Percentiles rank a stretch among this genome's conserved stretches.
Conservation (phyloP, 2,329 filamentous ascomycete genomes). For the Alternaria sp. region DNA sequence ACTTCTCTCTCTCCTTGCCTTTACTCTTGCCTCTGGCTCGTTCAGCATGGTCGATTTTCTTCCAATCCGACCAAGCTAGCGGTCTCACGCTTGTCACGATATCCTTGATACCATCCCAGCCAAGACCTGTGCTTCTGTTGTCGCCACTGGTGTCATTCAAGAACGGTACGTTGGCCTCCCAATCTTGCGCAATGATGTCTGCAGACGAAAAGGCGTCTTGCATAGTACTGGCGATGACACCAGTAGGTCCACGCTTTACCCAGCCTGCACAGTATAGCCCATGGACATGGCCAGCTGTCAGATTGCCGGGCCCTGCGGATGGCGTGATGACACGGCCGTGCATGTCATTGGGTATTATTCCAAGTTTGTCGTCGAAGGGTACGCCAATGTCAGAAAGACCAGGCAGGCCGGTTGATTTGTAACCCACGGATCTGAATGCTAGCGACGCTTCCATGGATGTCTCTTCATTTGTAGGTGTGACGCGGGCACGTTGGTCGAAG, state of each 20-base stretch:
- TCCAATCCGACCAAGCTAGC: constrained; percentile 87
- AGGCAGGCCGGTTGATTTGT: constrained; percentile 80
- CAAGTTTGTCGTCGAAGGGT: constrained; percentile 77
- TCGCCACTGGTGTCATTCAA: constrained; percentile 53
- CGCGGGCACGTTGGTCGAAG: constrained; percentile 62
- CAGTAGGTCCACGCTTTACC: constrained; percentile 94
- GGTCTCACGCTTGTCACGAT: constrained; percentile 67
- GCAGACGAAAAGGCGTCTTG: constrained; percentile 90
- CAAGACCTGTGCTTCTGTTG: constrained; percentile 57
- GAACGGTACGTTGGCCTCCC: constrained; percentile 62
- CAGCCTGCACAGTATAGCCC: constrained; percentile 94
- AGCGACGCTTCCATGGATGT: constrained; percentile 71
- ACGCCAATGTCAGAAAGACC: constrained; percentile 79
- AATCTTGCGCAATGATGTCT: constrained; percentile 84
- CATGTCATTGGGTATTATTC: constrained; percentile 84
- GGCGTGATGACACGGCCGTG: constrained; percentile 73
- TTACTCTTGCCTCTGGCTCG: constrained; percentile 68
- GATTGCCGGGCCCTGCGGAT: constrained; percentile 45
- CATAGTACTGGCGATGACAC: constrained; percentile 97
- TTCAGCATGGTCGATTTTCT: constrained; percentile 83
- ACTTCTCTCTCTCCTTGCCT: constrained; percentile 82
- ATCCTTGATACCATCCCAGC: constrained; percentile 79
- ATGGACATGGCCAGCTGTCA: constrained; percentile 63
- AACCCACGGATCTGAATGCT: constrained; percentile 94
- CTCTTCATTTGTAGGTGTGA: constrained; percentile 54